Evolutionary conservation across 2,329 filamentous ascomycete genomes (phyloP), one percentile per base, ranked within the genome.

Genomic region (Alternaria viburni): DNA sequence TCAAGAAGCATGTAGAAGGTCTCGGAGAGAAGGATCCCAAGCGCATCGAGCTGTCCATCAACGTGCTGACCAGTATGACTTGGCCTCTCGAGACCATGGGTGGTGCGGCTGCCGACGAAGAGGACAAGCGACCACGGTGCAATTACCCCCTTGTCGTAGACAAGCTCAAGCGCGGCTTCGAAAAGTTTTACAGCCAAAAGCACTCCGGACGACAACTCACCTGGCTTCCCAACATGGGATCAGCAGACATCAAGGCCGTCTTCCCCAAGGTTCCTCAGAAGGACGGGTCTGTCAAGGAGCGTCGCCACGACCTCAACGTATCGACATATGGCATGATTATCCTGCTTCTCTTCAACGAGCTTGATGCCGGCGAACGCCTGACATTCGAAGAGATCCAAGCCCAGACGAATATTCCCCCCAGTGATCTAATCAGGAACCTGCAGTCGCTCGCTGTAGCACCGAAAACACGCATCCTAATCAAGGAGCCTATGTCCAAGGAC

Each of bases 311-410:
- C 73, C 84, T 99, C 59, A 97, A 93, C 65, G 93, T 97, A 19
- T 91, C 93, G 2, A 98, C 96, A 0, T 96, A 96, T 77, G 93
- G 90, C 72, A 97, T 98, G 92, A 83, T 97, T 19, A 89, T 98
- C 23, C 81, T 99, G 19, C 80, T 97, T 47, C 87, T 97, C 0
- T 99, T 98, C 85, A 98, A 98, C 74, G 89, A 95, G 41, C 74
- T 96, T 0, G 79, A 83, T 3, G 71, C 81, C 1, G 83, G 82
- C 28, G 78, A 84, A 57, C 82, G 79, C 19, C 75, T 90, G 8
- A 87, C 84, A 0, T 89, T 86, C 61, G 91, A 96, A 59, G 92
- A 97, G 66, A 96, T 98, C 26, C 91, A 96, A 76, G 89, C 88
- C 6, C 86, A 86, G 69, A 97, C 94, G 1, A 92, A 90, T 69